phyloP scores from a whole-genome alignment of 1,284 basidiomycete genomes.

The Irpex lacteus region DNA sequence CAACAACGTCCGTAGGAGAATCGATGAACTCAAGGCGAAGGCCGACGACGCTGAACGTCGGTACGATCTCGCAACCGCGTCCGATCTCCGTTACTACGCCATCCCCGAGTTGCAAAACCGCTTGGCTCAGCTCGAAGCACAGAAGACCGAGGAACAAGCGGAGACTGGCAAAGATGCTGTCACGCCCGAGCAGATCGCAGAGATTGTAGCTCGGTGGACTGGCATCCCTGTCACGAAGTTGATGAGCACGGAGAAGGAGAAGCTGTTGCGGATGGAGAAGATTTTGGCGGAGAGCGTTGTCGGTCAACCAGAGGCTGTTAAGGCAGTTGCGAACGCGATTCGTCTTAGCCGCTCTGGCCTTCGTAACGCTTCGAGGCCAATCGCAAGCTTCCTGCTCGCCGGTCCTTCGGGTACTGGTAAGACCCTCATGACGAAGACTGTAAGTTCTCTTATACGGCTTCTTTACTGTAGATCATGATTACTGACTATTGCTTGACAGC shows the following conservation, averaged over 20 bases:
- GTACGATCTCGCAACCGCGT: constrained; percentile 82
- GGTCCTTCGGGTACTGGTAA: constrained; percentile 92
- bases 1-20: constrained; percentile 74
- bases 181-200: constrained; percentile 87
- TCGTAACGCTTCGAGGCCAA: constrained; percentile 78
- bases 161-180: constrained; percentile 69
- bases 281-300: constrained; percentile 70
- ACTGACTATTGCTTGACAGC: constrained; percentile 39
- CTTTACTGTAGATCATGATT: neutral
- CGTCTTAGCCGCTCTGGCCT: constrained; percentile 89
- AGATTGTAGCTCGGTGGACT: constrained; percentile 88
- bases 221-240: constrained; percentile 89
- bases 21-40: constrained; percentile 92
- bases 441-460: constrained; percentile 34
- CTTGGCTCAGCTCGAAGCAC: constrained; percentile 69
- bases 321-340: constrained; percentile 89
- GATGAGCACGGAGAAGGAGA: constrained; percentile 90
- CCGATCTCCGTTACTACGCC: constrained; percentile 91
- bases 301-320: constrained; percentile 88
- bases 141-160: constrained; percentile 72
- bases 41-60: constrained; percentile 92
- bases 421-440: constrained; percentile 89
- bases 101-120: constrained; percentile 88
- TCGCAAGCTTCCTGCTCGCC: constrained; percentile 92
- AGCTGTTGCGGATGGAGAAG: constrained; percentile 79